Evolutionary conservation across 495 filamentous ascomycete genomes (phyloP).

Genomic region (Annulohypoxylon bovei): DNA sequence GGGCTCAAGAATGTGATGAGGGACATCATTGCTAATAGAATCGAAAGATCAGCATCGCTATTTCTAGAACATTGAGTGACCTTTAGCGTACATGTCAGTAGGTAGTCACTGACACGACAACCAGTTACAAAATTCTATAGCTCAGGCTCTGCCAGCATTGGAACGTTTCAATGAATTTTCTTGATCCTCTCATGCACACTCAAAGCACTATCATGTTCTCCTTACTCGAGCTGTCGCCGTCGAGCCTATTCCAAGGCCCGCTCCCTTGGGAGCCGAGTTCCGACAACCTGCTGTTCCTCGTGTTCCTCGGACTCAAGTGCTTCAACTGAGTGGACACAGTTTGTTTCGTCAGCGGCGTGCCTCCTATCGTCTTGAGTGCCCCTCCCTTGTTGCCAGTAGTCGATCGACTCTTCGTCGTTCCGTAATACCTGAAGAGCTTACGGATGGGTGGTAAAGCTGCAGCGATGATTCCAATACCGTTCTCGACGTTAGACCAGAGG

Average conservation of each 20-base stretch:
- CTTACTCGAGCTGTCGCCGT: slow-evolving; percentile 2
- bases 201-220: slow-evolving; percentile 9
- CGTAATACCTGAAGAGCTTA: slow-evolving; percentile 2
- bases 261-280: background rate
- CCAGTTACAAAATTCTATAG: background rate
- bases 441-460: background rate
- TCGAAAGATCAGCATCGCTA: background rate
- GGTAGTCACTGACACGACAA: background rate
- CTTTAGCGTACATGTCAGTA: background rate
- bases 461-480: slow-evolving; percentile 9
- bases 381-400: background rate
- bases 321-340: slow-evolving; percentile 2
- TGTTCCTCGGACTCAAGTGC: background rate
- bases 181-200: background rate
- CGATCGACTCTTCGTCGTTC: background rate
- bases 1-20: background rate
- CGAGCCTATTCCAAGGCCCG: slow-evolving; percentile 4
- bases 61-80: background rate
- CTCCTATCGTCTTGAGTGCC: slow-evolving; percentile 1
- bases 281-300: background rate
- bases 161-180: background rate
- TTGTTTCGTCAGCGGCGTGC: background rate
- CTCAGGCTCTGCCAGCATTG: background rate
- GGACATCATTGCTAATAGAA: background rate
- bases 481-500: background rate